Evolutionary conservation across 495 filamentous ascomycete genomes (phyloP).

Genomic region (Lasiosphaeria hispida): DNA sequence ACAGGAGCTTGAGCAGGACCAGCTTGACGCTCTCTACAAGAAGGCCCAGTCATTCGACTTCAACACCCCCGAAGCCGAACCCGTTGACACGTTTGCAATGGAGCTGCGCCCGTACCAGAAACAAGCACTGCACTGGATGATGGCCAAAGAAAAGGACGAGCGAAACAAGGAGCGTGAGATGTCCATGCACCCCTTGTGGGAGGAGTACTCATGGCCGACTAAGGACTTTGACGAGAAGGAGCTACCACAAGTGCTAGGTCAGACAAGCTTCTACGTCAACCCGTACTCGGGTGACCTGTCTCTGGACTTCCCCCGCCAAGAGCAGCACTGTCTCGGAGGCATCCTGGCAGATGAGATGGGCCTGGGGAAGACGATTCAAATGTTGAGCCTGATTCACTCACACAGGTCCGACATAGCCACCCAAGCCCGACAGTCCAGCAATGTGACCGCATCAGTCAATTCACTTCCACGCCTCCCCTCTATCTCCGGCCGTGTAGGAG

Average conservation of each 20-base stretch:
- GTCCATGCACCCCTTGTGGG: conserved; percentile 97
- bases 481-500: conserved; percentile 38
- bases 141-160: conserved; percentile 83
- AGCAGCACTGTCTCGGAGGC: conserved; percentile 91
- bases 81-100: conserved; percentile 77
- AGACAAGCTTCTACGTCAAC: conserved; percentile 86
- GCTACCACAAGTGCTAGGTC: conserved; percentile 58
- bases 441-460: conserved; percentile 35
- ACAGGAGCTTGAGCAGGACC: conserved; percentile 89
- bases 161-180: conserved; percentile 56
- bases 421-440: conserved; percentile 55
- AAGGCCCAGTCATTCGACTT: conserved; percentile 98
- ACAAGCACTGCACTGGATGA: conserved; percentile 93
- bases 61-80: conserved; percentile 79
- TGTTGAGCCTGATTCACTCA: conserved; percentile 89
- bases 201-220: conserved; percentile 86
- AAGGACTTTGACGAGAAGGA: conserved; percentile 84
- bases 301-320: conserved; percentile 86
- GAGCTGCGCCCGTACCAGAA: conserved; percentile 89
- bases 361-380: conserved; percentile 96
- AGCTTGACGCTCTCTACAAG: conserved; percentile 88
- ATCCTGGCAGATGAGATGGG: conserved; percentile 90
- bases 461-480: conserved; percentile 57
- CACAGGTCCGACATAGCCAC: conserved; percentile 62
- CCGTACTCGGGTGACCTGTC: conserved; percentile 94